Evolutionary conservation across 495 filamentous ascomycete genomes (phyloP).

Genomic region (Talaromyces ruber): DNA sequence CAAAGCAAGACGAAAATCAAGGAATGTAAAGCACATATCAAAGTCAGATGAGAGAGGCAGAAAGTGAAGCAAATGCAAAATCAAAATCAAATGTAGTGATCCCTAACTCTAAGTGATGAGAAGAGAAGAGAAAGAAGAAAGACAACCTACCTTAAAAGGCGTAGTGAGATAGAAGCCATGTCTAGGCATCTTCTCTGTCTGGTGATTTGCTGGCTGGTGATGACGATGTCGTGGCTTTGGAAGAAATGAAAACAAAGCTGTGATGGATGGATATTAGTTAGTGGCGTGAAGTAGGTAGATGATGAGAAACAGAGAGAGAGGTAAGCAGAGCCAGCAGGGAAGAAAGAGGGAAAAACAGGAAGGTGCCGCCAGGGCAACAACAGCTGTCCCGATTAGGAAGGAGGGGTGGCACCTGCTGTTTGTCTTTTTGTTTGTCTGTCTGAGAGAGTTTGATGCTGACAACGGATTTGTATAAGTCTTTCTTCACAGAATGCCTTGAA

Average conservation of each 20-base stretch:
- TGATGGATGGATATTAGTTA: not conserved
- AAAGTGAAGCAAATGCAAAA: not conserved
- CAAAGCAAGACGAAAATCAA: not conserved
- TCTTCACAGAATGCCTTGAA: too few relatives aligned
- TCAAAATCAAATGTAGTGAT: not conserved
- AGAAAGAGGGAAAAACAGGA: conserved; percentile 17
- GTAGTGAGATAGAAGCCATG: not conserved
- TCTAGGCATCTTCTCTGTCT: not conserved
- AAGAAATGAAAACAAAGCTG: not conserved
- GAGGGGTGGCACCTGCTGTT: not conserved
- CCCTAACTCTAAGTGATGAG: not conserved
- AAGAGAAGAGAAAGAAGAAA: conserved; percentile 6
- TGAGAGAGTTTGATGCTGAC: too few relatives aligned
- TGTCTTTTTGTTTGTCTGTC: not conserved
- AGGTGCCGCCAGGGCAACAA: conserved; percentile 6
- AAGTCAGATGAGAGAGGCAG: not conserved
- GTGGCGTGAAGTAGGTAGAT: not conserved
- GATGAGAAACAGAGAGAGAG: conserved; percentile 4
- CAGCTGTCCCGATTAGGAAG: not conserved
- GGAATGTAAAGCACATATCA: not conserved
- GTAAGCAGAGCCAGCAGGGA: conserved; percentile 12
- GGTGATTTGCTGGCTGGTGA: not conserved
- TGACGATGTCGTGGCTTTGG: not conserved
- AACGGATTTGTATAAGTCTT: too few relatives aligned
- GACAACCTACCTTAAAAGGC: conserved; percentile 2